Evolutionary conservation across 2,329 filamentous ascomycete genomes (phyloP), one percentile per base, ranked within the genome.

Genomic region (Fusarium sp.): DNA sequence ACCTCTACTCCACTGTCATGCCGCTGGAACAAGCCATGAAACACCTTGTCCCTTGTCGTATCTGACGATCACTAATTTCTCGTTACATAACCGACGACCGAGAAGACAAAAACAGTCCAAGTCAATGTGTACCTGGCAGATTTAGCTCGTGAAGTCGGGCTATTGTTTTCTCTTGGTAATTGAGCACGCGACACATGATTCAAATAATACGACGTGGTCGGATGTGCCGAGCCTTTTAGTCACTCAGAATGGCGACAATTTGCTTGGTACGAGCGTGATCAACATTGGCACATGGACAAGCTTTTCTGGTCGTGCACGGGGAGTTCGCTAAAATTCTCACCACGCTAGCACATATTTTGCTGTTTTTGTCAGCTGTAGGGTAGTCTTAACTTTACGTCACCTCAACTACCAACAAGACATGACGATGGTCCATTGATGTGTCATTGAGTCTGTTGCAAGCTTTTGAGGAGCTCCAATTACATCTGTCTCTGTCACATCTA

Each of bases 181-280:
- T 26, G 56, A 36, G 59, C 70, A 73, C 70, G 66, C 70, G 70
- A 73, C 70, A 48, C 35, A 52, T 56, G 36, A 39, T 64, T 52
- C 52, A 47, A 57, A 54, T 10, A 47, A 48, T 42, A 55, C 49
- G 38, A 47, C 39, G 35, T 51, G 48, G 55, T 66, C 65, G 70
- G 65, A 44, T 70, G 33, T 44, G 35, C 65, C 66, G 65, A 73
- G 33, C 20, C n/a, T 33, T 17, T 44, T 36, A 36, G 28, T 28
- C 44, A 11, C 20, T 28, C 10, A n/a, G 11, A 33, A 38, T 44
- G 48, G 36, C 44, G 28, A n/a, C 17, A 59, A 39, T 38, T 31
- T 52, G 22, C 22, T 26, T 26, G 24, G 31, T 39, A 44, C 22
- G 31, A 24, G 63, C 52, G 31, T 51, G 45, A 59, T 52, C 52